A percentile compares a stretch with the other conserved stretches of the same genome.
phyloP scores from a whole-genome alignment of 2,329 filamentous ascomycete species.

The Neofusicoccum sp. region DNA sequence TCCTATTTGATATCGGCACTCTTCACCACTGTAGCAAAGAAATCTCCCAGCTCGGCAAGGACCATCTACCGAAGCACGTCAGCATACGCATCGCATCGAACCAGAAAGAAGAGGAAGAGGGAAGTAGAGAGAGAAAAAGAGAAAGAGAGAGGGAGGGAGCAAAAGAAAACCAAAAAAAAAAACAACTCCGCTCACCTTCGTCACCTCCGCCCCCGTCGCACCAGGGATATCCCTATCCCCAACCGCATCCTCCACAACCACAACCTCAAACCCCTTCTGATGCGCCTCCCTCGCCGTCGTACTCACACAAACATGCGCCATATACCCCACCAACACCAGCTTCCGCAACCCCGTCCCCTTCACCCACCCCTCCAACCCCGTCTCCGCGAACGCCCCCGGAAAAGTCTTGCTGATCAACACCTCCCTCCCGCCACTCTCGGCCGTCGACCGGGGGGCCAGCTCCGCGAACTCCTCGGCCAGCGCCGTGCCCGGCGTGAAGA shows the following conservation, averaged over 20 bases:
- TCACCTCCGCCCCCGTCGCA: conserved; percentile 54
- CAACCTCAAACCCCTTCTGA: conserved; percentile 62
- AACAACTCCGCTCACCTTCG: conserved; percentile 31
- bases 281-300: conserved; percentile 61
- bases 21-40: conserved; percentile 60
- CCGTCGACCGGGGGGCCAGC: conserved; percentile 49
- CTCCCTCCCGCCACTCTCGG: conserved; percentile 39
- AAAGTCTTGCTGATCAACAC: conserved; percentile 56
- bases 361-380: conserved; percentile 57
- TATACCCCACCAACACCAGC: conserved; percentile 61
- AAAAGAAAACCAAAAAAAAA: not conserved
- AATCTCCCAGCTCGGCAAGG: conserved; percentile 61
- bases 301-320: conserved; percentile 65
- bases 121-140: not conserved
- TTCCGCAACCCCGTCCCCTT: conserved; percentile 54
- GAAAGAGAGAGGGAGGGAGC: conserved; percentile 20
- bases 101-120: not conserved
- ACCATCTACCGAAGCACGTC: conserved; percentile 37
- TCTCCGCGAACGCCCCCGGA: conserved; percentile 61
- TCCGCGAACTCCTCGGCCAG: conserved; percentile 62
- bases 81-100: not conserved
- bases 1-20: conserved; percentile 48
- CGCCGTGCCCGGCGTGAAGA: conserved; percentile 63
- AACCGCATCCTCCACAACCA: conserved; percentile 61
- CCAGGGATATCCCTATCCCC: conserved; percentile 67